These are phyloP conservation scores for Pichia gijzeniarum DNA, from an alignment of 805 yeast genomes.

Conservation along the genomic window DNA sequence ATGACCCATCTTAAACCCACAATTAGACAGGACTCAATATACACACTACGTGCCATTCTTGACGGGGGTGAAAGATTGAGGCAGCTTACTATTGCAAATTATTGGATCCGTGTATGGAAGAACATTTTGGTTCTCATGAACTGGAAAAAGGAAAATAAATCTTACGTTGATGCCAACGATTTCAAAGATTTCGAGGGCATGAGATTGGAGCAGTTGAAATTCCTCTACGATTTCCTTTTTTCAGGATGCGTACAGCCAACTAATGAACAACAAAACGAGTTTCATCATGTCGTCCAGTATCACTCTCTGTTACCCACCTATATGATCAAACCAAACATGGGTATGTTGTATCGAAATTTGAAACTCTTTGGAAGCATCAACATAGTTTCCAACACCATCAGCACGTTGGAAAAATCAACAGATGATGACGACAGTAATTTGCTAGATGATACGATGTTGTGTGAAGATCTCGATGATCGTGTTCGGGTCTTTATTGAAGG, in stretches of 20 bases:
- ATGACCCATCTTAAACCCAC: constrained; percentile 87
- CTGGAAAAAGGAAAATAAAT: constrained; percentile 42
- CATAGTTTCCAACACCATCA: constrained; percentile 1
- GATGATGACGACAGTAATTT: constrained; percentile 2
- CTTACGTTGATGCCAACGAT: constrained; percentile 17
- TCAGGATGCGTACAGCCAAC: constrained; percentile 17
- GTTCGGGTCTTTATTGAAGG: constrained; percentile 46
- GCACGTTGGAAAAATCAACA: background rate
- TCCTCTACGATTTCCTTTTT: constrained; percentile 27
- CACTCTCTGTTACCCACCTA: constrained; percentile 50
- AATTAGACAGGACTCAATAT: constrained; percentile 69
- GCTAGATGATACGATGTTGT: constrained; percentile 20
- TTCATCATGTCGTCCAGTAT: constrained; percentile 16
- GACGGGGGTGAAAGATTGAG: constrained; percentile 28
- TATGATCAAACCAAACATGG: constrained; percentile 39
- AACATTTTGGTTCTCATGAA: constrained; percentile 65
- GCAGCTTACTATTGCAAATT: constrained; percentile 47
- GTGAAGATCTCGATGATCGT: constrained; percentile 59
- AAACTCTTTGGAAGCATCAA: constrained; percentile 42
- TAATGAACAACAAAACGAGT: constrained; percentile 11
- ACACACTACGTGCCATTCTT: constrained; percentile 56
- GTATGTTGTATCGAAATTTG: constrained; percentile 42
- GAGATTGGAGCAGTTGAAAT: constrained; percentile 32
- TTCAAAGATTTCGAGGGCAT: constrained; percentile 17
- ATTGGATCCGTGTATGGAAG: constrained; percentile 61